These are phyloP conservation scores for Russula griseocarnosa DNA, from an alignment of 768 basidiomycete species.

Conservation along the genomic window DNA sequence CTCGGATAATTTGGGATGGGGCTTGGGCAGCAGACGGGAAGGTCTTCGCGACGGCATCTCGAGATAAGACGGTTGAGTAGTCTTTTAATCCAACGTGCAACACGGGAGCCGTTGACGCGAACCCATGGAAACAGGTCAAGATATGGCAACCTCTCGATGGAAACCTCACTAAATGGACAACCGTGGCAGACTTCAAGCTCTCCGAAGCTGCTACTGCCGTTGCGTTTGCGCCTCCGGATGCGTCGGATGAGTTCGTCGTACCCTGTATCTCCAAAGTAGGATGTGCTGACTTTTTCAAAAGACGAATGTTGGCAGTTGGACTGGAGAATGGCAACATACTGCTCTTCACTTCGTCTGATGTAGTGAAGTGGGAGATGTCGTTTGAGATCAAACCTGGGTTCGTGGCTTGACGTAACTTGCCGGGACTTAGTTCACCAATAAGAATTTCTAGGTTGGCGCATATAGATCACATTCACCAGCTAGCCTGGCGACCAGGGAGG, in stretches of 20 bases:
- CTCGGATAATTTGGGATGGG: conserved; percentile 94
- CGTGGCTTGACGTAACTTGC: conserved; percentile 28
- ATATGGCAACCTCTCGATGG: conserved; percentile 58
- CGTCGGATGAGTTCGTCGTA: conserved; percentile 41
- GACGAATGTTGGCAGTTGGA: conserved; percentile 72
- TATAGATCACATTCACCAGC: conserved; percentile 69
- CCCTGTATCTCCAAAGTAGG: not conserved
- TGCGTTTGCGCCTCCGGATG: conserved; percentile 48
- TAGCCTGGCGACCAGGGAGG: conserved; percentile 68
- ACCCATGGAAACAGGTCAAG: conserved; percentile 56
- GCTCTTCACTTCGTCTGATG: conserved; percentile 47
- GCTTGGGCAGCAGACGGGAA: conserved; percentile 76
- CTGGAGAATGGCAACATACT: conserved; percentile 76
- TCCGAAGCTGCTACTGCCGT: conserved; percentile 82
- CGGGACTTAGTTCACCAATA: conserved; percentile 5
- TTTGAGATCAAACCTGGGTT: conserved; percentile 51
- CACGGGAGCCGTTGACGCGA: not conserved
- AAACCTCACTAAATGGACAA: conserved; percentile 47
- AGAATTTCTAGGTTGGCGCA: conserved; percentile 57
- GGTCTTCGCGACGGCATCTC: conserved; percentile 87
- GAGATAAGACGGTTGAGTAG: conserved; percentile 81
- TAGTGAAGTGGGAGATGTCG: conserved; percentile 46
- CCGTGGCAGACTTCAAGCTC: conserved; percentile 59
- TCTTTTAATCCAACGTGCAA: not conserved
- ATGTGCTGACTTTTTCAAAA: conserved; percentile 25